These are phyloP conservation scores for Aspergillus pseudoglaucus DNA, from an alignment of 2,329 filamentous ascomycete species.

Conservation along the genomic window DNA sequence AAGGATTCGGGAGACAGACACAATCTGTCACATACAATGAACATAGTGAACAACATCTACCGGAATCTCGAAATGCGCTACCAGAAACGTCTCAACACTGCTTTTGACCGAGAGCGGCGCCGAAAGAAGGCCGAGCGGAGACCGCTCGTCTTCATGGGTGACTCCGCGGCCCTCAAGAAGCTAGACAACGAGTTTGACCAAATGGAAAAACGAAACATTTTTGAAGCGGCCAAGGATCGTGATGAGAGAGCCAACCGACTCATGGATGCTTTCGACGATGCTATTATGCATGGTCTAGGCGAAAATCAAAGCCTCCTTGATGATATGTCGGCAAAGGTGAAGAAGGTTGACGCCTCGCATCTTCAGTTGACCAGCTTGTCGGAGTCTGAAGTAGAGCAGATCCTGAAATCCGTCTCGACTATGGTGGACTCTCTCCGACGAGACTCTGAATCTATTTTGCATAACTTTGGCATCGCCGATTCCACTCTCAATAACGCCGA, in stretches of 20 bases:
- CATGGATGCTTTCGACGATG: slow-evolving; percentile 46
- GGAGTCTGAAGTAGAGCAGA: slow-evolving; percentile 29
- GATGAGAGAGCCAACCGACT: slow-evolving; percentile 46
- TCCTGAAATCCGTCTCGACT: slow-evolving; percentile 33
- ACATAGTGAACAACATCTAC: slow-evolving; percentile 41
- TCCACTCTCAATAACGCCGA: slow-evolving; percentile 46
- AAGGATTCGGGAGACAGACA: slow-evolving; percentile 26
- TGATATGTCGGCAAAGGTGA: slow-evolving; percentile 40
- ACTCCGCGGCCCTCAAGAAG: slow-evolving; percentile 45
- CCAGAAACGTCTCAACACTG: slow-evolving; percentile 43
- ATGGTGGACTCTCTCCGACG: slow-evolving; percentile 34
- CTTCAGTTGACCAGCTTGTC: slow-evolving; percentile 28
- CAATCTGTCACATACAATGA: slow-evolving; percentile 40
- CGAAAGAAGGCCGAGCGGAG: slow-evolving; percentile 50
- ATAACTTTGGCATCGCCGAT: slow-evolving; percentile 44
- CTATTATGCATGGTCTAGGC: slow-evolving; percentile 45
- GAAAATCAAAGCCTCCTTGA: slow-evolving; percentile 48
- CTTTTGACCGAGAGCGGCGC: slow-evolving; percentile 48
- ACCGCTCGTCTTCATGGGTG: slow-evolving; percentile 46
- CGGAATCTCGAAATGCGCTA: slow-evolving; percentile 45
- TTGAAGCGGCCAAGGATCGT: slow-evolving; percentile 45
- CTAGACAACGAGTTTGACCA: slow-evolving; percentile 44
- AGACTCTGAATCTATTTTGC: slow-evolving; percentile 43
- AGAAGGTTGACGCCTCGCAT: slow-evolving; percentile 28
- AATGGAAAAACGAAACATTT: slow-evolving; percentile 46